These are phyloP conservation scores for Coleophoma cylindrospora DNA, from an alignment of 2,329 filamentous ascomycete species.

Conservation along the genomic window DNA sequence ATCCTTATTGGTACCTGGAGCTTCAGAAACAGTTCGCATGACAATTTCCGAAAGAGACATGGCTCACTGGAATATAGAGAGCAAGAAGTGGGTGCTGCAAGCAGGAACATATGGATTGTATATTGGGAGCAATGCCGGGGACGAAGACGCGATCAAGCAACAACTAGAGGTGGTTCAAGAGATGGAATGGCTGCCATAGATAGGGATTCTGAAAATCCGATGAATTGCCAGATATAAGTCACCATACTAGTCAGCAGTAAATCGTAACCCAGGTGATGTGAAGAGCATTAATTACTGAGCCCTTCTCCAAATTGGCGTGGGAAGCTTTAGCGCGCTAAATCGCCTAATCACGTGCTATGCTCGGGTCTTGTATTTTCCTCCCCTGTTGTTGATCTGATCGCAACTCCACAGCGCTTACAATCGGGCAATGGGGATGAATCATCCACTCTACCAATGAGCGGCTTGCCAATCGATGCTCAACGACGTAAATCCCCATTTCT, in stretches of 20 bases:
- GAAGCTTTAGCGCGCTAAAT: too few species aligned
- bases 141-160: neutral
- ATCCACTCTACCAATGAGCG: too few species aligned
- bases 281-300: too few species aligned
- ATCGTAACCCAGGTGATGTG: too few species aligned
- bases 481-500: neutral
- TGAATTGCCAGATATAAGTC: neutral
- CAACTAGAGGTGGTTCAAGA: neutral
- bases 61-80: neutral
- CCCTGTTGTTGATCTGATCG: too few species aligned
- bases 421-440: too few species aligned
- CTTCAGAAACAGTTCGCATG: neutral
- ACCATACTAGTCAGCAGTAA: too few species aligned
- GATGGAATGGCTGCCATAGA: neutral
- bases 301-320: too few species aligned
- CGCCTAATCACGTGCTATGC: too few species aligned
- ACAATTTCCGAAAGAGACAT: neutral
- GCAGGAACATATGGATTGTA: neutral
- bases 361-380: too few species aligned
- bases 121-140: neutral
- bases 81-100: neutral
- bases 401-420: too few species aligned
- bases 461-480: too few species aligned
- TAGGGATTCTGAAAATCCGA: neutral
- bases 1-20: neutral